Base-by-base conservation (phyloP, 164 flowering plant genomes). In the Annona squamosa region DNA sequence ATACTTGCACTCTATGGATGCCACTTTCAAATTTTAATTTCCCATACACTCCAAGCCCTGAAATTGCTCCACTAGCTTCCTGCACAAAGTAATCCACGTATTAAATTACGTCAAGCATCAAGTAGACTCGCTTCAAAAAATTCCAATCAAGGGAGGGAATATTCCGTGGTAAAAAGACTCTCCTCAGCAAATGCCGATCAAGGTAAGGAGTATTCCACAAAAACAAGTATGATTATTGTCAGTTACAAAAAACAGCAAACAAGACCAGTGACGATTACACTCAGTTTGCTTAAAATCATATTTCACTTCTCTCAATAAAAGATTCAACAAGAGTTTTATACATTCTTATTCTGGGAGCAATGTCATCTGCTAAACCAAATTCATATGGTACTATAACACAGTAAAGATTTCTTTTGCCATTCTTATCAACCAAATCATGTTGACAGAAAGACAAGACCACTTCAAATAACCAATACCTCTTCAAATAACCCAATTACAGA, bases 21-120 rank as follows among this genome's bases (percentile, higher is more conserved):
- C 99, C 99, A 86, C 99, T 93, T 87, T 95, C 99, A 83, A 91
- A 95, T 84, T 95, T 93, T 44, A 95, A 90, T 80, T 86, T 93
- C 74, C 99, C 98, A 78, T 82, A 95, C 26, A 84, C 94, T 63
- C 85, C 89, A 73, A 81, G 77, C 59, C 99, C 99, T 56, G 90
- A 84, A 64, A 95, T 90, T 79, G 97, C 88, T 52, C 93, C 98
- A 81, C 92, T 93, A 74, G 97, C 98, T 83, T 93, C 99, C 98
- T 91, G 89, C 56, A 66, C 80, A 37, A 63, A 6, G 63, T 17
- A 68, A 46, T 52, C 37, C 18, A 46, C 12, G 1, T 17, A 46
- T 63, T 5, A 66, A 13, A 46, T 66, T 66, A 43, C 46, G 13
- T 52, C 9, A 52, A 16, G 59, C 10, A 52, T 52, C 59, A 10